Base-by-base conservation (phyloP, 2,329 filamentous ascomycete species). In the Dactylellina drechsleri region DNA sequence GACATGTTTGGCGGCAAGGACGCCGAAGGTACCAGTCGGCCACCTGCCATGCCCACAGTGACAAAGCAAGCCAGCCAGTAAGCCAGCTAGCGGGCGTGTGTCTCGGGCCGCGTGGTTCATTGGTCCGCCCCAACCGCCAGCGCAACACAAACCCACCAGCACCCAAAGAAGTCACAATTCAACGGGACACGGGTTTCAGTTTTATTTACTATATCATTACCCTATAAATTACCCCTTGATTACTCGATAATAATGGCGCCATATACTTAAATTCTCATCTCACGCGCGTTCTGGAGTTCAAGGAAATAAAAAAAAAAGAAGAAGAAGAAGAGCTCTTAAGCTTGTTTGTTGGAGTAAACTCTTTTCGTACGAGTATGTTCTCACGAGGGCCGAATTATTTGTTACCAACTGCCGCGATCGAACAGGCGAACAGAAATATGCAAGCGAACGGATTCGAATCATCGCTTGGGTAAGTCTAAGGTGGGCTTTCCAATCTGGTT, bases 161-260 rank as follows among this genome's bases (percentile, higher is more conserved):
- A 20, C 23, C 16, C n/a, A 49, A 60, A 3, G 10, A 10, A 15
- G 43, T 13, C 16, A 53, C 20, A 36, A 36, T 4, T 7, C 43
- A 1, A n/a, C 43, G 43, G n/a, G 43, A n/a, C 16, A 18, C 13
- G 43, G n/a, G 43, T 47, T 47, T 47, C 16, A 1, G 1, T 47
- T 47, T 47, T 12, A n/a, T 47, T 47, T 66, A 70, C 66, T 36
- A 2, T 18, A 70, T 61, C 15, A 73, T 73, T 73, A 73, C 68
- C 61, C 68, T 49, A 73, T 73, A 65, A 47, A 73, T 73, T 73
- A 66, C 68, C 68, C 68, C 68, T 66, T 56, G 50, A 73, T 73
- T 73, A 73, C 68, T 66, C 54, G 47, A 73, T 73, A 59, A 66
- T 56, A 73, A 73, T 66, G 58, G 61, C 68, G 61, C 61, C 68